A percentile compares a stretch with the other conserved stretches of the same genome.
Evolutionary conservation across 345 rosid species (phyloP).

Genomic region (Pistacia integerrima): DNA sequence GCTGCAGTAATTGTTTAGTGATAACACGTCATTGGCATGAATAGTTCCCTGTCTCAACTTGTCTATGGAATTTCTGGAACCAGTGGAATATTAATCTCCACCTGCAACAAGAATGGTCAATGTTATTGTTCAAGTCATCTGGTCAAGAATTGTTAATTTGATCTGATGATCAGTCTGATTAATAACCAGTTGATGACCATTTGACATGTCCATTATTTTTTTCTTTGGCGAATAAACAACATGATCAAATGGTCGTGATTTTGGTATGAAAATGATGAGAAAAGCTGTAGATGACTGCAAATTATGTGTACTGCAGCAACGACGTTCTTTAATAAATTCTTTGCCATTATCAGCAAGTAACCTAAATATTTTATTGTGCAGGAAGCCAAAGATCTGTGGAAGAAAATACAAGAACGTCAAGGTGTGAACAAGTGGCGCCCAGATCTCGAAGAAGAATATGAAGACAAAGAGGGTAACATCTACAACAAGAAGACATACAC

Average conservation of each 20-base stretch:
- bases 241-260: not conserved
- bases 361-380: constrained; percentile 27
- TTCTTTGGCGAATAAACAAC: not conserved
- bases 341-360: not conserved
- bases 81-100: not conserved
- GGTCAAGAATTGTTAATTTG: not conserved
- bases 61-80: not conserved
- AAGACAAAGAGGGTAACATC: constrained; percentile 95
- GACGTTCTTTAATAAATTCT: not conserved
- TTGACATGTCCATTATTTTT: not conserved
- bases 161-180: not conserved
- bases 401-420: constrained; percentile 79
- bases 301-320: not conserved
- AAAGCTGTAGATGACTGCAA: not conserved
- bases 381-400: constrained; percentile 99
- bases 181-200: not conserved
- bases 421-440: constrained; percentile 98
- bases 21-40: not conserved
- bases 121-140: not conserved
- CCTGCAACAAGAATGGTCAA: not conserved
- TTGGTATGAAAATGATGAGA: not conserved
- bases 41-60: not conserved
- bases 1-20: not conserved
- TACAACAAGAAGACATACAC: constrained; percentile 97
- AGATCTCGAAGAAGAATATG: constrained; percentile 99